Percentiles rank a stretch among this genome's conserved stretches.
These are phyloP conservation scores for Leucogyrophana mollusca DNA, from an alignment of 768 basidiomycete species.

Conservation along the genomic window DNA sequence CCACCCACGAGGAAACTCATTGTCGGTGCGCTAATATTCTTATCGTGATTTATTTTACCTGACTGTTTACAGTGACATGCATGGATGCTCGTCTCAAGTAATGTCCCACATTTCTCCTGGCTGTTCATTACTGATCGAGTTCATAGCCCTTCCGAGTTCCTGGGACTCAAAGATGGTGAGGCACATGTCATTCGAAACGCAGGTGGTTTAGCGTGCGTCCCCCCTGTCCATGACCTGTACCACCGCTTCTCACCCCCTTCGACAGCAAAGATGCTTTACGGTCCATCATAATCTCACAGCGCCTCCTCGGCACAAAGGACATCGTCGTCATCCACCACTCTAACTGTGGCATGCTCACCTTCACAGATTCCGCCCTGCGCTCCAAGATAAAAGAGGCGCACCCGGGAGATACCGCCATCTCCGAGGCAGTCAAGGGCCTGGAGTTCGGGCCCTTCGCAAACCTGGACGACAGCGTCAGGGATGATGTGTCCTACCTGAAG, in stretches of 20 bases:
- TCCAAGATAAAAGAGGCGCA: constrained; percentile 46
- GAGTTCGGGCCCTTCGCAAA: constrained; percentile 41
- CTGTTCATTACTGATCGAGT: constrained; percentile 5
- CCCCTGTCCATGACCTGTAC: background rate
- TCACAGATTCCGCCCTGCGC: constrained; percentile 50
- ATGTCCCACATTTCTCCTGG: background rate
- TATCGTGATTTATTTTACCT: constrained; percentile 1
- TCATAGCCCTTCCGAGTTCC: constrained; percentile 51
- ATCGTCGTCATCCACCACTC: constrained; percentile 72
- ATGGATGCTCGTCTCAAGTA: constrained; percentile 78
- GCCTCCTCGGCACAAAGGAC: constrained; percentile 67
- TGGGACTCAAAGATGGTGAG: constrained; percentile 65
- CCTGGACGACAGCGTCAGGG: constrained; percentile 52
- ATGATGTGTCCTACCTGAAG: constrained; percentile 58
- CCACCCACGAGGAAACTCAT: constrained; percentile 42
- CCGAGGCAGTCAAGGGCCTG: constrained; percentile 50
- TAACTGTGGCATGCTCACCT: constrained; percentile 71
- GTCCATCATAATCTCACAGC: constrained; percentile 69
- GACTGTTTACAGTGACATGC: constrained; percentile 49
- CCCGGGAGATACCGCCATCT: constrained; percentile 33
- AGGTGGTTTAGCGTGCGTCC: constrained; percentile 60
- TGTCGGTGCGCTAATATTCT: constrained; percentile 28
- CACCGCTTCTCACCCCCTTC: background rate
- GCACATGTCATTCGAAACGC: constrained; percentile 75
- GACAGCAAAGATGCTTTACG: constrained; percentile 61